These are phyloP conservation scores for Penicillium crystallinum DNA, from an alignment of 495 filamentous ascomycete genomes.

Conservation along the genomic window DNA sequence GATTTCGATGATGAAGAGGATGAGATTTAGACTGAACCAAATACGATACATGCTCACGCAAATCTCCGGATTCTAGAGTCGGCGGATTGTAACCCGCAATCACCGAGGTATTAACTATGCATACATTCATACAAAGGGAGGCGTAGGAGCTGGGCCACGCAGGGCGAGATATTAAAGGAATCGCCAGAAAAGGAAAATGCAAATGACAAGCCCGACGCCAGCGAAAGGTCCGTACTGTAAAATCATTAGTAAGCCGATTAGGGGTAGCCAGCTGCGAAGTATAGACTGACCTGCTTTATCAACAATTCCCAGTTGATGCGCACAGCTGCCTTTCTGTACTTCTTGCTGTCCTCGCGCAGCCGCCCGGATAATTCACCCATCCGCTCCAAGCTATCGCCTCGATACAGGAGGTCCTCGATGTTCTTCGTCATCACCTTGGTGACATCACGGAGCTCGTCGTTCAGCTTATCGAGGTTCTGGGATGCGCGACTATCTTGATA, in stretches of 20 bases:
- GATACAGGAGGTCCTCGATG: constrained; percentile 95
- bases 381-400: constrained; percentile 88
- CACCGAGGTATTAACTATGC: constrained; percentile 40
- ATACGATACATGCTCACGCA: constrained; percentile 2
- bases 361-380: constrained; percentile 93
- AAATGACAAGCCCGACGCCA: constrained; percentile 68
- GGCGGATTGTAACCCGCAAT: constrained; percentile 36
- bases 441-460: constrained; percentile 94
- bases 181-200: constrained; percentile 85
- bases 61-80: constrained; percentile 12
- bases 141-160: neutral
- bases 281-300: constrained; percentile 71
- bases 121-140: constrained; percentile 37
- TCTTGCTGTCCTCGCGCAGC: constrained; percentile 85
- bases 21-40: constrained; percentile 60
- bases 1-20: constrained; percentile 99
- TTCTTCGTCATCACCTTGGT: constrained; percentile 99
- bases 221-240: constrained; percentile 80
- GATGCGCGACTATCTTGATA: constrained; percentile 91
- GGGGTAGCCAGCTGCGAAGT: neutral
- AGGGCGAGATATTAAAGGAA: constrained; percentile 61
- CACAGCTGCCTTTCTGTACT: constrained; percentile 88
- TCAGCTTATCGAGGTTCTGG: constrained; percentile 79
- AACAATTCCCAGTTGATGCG: constrained; percentile 98
- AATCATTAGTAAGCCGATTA: constrained; percentile 17